phyloP scores from a whole-genome alignment of 345 rosid genomes.

The Salix koriyanagi region DNA sequence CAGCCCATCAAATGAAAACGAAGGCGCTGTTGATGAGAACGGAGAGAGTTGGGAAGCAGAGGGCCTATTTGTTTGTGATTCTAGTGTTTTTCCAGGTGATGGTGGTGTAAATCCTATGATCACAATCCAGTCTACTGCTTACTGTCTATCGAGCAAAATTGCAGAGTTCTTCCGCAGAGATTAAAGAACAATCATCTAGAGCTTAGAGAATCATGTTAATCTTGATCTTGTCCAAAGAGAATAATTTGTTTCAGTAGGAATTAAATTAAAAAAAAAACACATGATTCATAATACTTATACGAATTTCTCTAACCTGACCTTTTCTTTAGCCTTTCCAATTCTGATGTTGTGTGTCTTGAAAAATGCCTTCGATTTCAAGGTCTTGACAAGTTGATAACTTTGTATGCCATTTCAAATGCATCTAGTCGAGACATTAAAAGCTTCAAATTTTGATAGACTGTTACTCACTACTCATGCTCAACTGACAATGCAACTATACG shows the following conservation, averaged over 20 bases:
- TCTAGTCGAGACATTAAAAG: no score
- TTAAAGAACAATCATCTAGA: neutral
- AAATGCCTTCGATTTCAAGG: neutral
- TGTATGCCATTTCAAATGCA: neutral
- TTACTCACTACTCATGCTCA: no score
- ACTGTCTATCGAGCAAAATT: conserved; percentile 36
- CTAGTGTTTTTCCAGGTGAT: conserved; percentile 57
- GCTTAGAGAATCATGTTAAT: neutral
- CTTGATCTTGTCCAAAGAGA: no score
- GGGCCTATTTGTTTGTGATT: conserved; percentile 56
- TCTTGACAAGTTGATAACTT: neutral
- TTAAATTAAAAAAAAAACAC: no score
- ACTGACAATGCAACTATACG: no score
- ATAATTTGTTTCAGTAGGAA: neutral
- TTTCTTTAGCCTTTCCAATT: neutral
- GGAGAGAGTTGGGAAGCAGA: conserved; percentile 73
- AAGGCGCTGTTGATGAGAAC: conserved; percentile 55
- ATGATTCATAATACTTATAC: neutral
- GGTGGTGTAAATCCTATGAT: conserved; percentile 74
- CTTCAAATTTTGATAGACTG: no score
- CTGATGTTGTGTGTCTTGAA: neutral
- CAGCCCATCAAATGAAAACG: conserved; percentile 57
- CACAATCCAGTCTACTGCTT: conserved; percentile 55
- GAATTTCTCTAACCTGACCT: neutral
- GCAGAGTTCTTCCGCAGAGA: conserved; percentile 4